A percentile compares a stretch with the other conserved stretches of the same genome.
Conservation (phyloP, 805 yeast species). For the Saccharomyces cerevisiae region DNA sequence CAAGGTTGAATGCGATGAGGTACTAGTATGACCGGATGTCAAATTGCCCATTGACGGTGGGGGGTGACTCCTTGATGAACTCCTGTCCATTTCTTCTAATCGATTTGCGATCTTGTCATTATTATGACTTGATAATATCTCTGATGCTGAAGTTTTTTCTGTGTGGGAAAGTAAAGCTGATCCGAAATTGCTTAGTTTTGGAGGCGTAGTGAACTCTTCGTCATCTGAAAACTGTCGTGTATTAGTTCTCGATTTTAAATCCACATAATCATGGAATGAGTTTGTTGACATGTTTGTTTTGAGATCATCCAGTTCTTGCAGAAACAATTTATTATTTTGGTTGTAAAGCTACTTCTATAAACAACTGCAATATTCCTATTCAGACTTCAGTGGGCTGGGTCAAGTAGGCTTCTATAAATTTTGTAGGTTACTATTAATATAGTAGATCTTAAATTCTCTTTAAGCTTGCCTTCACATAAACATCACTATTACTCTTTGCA, state of each 20-base stretch:
- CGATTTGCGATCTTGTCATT: neutral
- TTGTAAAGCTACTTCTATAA: neutral
- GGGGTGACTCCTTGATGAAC: neutral
- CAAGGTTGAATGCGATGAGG: conserved; percentile 18
- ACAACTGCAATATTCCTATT: neutral
- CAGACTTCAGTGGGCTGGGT: neutral
- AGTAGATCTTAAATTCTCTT: neutral
- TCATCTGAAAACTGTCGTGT: conserved; percentile 15
- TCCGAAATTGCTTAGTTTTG: conserved; percentile 27
- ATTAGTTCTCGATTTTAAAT: neutral
- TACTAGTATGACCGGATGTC: neutral
- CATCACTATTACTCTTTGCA: neutral
- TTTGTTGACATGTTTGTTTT: neutral
- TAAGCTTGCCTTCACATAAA: neutral
- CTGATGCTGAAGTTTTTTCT: neutral
- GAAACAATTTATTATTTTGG: neutral
- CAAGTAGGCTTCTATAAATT: neutral
- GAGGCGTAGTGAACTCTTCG: conserved; percentile 23
- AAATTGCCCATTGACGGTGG: neutral
- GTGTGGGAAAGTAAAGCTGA: conserved; percentile 21
- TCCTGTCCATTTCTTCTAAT: neutral
- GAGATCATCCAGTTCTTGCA: neutral
- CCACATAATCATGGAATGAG: neutral
- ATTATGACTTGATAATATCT: neutral
- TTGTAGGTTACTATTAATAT: neutral